phyloP scores from a whole-genome alignment of 768 basidiomycete genomes.

The Amanita molliuscula region DNA sequence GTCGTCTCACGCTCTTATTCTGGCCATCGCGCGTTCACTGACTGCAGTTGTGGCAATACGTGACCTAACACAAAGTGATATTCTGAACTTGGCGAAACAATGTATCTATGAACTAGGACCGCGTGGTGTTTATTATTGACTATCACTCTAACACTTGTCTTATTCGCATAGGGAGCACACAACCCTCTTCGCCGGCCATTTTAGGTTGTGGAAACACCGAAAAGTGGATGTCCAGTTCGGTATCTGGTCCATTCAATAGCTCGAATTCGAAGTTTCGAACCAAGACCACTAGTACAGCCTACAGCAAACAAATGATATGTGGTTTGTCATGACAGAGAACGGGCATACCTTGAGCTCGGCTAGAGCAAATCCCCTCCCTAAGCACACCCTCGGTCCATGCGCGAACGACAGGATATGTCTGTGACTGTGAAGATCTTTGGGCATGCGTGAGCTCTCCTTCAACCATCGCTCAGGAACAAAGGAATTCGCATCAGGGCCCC shows the following conservation, averaged over 20 bases:
- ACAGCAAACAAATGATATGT: no score
- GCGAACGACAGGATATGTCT: slow-evolving; percentile 32
- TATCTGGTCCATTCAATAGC: slow-evolving; percentile 27
- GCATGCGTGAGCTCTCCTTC: slow-evolving; percentile 12
- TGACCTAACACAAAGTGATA: no score
- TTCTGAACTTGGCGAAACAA: no score
- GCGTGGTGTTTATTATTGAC: no score
- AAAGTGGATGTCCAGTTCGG: slow-evolving; percentile 25
- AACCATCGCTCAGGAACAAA: slow-evolving; percentile 38
- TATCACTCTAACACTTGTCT: background rate
- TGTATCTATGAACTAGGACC: no score
- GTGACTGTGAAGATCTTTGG: slow-evolving; percentile 24
- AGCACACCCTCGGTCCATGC: slow-evolving; percentile 34
- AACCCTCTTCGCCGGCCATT: slow-evolving; percentile 19
- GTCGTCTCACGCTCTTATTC: no score
- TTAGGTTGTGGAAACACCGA: slow-evolving; percentile 27
- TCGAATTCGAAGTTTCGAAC: slow-evolving; percentile 33
- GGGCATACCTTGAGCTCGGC: slow-evolving; percentile 4
- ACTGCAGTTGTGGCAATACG: no score
- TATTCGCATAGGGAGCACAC: background rate
- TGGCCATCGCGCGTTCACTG: no score
- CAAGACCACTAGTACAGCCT: slow-evolving; percentile 35
- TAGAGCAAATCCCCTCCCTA: slow-evolving; percentile 30
- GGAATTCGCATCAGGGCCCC: slow-evolving; percentile 32
- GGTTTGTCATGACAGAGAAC: no score